These are phyloP conservation scores for Starmerella vaccinii DNA, from an alignment of 805 yeast genomes.

Conservation along the genomic window DNA sequence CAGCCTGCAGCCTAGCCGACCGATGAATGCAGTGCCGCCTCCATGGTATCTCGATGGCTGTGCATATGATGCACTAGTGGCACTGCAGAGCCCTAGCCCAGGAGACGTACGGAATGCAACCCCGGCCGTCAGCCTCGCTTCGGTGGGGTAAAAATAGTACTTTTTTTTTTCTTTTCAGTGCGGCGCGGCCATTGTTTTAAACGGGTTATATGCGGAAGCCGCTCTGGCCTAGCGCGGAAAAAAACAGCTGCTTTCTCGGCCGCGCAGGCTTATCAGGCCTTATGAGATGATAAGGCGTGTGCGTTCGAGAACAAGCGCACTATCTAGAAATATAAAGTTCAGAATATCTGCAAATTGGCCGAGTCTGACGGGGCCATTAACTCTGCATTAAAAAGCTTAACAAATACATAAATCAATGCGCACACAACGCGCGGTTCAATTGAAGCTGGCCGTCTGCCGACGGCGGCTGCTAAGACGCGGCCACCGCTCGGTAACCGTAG, in stretches of 20 bases:
- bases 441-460: background rate
- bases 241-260: background rate
- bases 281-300: background rate
- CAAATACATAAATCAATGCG: background rate
- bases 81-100: background rate
- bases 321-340: too few relatives aligned
- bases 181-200: too few relatives aligned
- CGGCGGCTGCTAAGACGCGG: background rate
- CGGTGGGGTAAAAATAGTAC: background rate
- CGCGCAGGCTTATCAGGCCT: background rate
- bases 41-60: background rate
- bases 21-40: background rate
- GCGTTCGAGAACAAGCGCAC: too few relatives aligned
- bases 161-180: too few relatives aligned
- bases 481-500: constrained; percentile 1
- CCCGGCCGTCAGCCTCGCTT: background rate
- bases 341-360: too few relatives aligned
- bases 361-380: too few relatives aligned
- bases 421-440: background rate
- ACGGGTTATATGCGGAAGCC: too few relatives aligned
- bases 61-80: background rate
- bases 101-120: background rate
- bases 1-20: background rate
- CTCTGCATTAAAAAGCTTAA: too few relatives aligned
- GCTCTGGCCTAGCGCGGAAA: too few relatives aligned